Evolutionary conservation across 2,329 filamentous ascomycete species (phyloP).

Genomic region (Pseudogymnoascus sp.): DNA sequence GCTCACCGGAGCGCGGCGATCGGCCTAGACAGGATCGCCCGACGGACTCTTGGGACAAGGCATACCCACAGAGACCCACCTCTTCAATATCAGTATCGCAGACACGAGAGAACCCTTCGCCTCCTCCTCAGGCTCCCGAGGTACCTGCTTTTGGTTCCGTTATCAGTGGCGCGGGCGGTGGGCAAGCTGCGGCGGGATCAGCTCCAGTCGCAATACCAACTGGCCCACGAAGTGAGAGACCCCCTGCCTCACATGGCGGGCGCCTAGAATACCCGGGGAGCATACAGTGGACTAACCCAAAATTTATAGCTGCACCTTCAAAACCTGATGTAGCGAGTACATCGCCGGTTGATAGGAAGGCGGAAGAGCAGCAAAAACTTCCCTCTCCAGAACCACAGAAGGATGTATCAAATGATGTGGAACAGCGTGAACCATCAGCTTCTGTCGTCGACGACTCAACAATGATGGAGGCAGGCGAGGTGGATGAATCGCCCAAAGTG

Average conservation of each 20-base stretch:
- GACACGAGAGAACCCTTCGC: slow-evolving; percentile 34
- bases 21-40: not conserved
- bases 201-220: slow-evolving; percentile 4
- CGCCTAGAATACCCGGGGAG: slow-evolving; percentile 2
- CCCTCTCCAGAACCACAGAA: not conserved
- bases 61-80: slow-evolving; percentile 4
- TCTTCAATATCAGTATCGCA: not conserved
- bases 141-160: slow-evolving; percentile 46
- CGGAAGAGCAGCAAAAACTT: not conserved
- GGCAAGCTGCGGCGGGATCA: slow-evolving; percentile 1
- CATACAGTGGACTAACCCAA: slow-evolving; percentile 8
- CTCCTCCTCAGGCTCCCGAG: slow-evolving; percentile 43
- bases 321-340: not conserved
- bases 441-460: not conserved
- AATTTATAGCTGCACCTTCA: not conserved
- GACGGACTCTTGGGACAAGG: slow-evolving; percentile 8
- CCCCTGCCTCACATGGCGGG: slow-evolving; percentile 5
- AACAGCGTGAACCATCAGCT: not conserved
- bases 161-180: slow-evolving; percentile 1
- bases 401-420: not conserved
- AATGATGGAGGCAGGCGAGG: slow-evolving; percentile 8
- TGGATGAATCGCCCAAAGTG: not conserved
- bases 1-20: slow-evolving; percentile 22
- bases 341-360: slow-evolving; percentile 1
- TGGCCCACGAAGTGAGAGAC: slow-evolving; percentile 7